Evolutionary conservation across 1,139 yeast genomes (phyloP), one percentile per base, ranked within the genome.

Genomic region (Blastobotrys capitulatus): DNA sequence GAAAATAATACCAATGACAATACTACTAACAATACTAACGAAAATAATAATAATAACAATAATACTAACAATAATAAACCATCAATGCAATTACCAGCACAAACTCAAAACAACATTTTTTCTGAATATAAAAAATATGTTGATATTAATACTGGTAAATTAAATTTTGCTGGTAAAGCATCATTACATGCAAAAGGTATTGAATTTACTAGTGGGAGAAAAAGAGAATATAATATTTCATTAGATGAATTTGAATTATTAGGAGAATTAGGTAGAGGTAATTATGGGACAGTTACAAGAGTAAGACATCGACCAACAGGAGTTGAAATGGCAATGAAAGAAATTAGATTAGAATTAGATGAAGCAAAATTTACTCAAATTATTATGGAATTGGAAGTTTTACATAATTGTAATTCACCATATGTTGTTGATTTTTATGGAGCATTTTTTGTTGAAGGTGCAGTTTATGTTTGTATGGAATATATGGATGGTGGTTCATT

Each of bases 381-480:
- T 57, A 73, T 92, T 59, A 92, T 92, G 97, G 98, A 92, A 67
- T 74, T 92, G 57, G 97, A 92, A 61, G 85, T 90, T 47, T 75
- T 92, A 57, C 97, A 92, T 69, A 86, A 86, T 61, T 90, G 97
- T 70, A 80, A 78, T 55, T 83, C 95, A 8, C 95, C 95, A 2
- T 88, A 79, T 65, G 89, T 92, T 64, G 96, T 92, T 46, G 97
- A 90, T 62, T 92, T 92, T 60, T 92, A 86, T 64, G 97, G 98
- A 37, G 98, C 97, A 0, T 92, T 92, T 62, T 92, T 92, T 63
- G 90, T 87, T 38, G 98, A 92, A 69, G 97, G 97, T 42, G 96
- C 97, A 0, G 98, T 92, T 39, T 92, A 90, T 70, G 89, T 94
- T 86, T 92, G 98, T 69, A 92, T 92, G 79, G 99, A 92, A 70